Percentiles rank a stretch among this genome's conserved stretches.
phyloP scores from a whole-genome alignment of 73 alveolate species.

The Blepharisma stoltei region DNA sequence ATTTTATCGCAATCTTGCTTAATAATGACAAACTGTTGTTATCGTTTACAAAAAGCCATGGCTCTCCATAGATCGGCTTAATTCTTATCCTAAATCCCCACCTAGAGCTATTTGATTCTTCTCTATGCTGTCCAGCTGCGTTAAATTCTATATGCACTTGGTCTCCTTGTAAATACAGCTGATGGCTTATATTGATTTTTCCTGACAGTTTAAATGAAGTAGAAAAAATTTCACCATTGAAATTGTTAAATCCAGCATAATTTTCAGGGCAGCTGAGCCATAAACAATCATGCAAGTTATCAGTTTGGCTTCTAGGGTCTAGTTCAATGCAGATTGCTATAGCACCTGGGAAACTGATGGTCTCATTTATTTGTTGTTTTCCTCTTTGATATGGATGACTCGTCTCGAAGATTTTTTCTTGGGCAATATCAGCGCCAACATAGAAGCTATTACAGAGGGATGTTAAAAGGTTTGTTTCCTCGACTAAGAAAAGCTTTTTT shows the following conservation, averaged over 20 bases:
- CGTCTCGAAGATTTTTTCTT: constrained; percentile 81
- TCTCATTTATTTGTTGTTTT: constrained; percentile 56
- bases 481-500: constrained; percentile 13
- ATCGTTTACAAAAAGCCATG: not conserved
- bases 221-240: constrained; percentile 61
- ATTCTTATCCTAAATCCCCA: constrained; percentile 76
- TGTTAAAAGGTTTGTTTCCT: not conserved
- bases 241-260: constrained; percentile 47
- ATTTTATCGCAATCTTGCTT: not conserved
- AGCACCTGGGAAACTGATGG: constrained; percentile 77
- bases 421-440: constrained; percentile 80
- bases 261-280: constrained; percentile 38
- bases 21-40: not conserved
- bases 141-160: constrained; percentile 69
- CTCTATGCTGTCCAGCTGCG: constrained; percentile 60
- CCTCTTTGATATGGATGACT: constrained; percentile 89
- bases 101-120: constrained; percentile 53
- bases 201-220: constrained; percentile 63
- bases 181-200: constrained; percentile 51
- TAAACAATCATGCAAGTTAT: constrained; percentile 50
- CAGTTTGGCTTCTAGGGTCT: constrained; percentile 79
- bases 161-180: constrained; percentile 65
- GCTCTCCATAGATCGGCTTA: constrained; percentile 72
- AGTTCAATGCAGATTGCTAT: constrained; percentile 69
- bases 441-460: not conserved